These are phyloP conservation scores for Recurvomyces mirabilis DNA, from an alignment of 495 filamentous ascomycete genomes.

Conservation along the genomic window DNA sequence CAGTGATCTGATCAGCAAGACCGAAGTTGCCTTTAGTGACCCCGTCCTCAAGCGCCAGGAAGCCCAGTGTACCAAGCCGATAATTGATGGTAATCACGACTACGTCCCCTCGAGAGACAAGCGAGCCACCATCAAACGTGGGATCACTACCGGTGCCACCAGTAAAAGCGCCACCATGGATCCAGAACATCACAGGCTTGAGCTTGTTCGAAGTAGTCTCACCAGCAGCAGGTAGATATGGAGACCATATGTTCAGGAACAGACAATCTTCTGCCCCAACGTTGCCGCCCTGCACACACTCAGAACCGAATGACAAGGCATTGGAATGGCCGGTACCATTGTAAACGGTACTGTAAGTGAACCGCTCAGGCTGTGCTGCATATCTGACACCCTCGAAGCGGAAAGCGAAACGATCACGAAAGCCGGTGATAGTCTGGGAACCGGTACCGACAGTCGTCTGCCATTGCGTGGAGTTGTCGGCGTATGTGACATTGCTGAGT, in stretches of 20 bases:
- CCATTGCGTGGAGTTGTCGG: constrained; percentile 18
- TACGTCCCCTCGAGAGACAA: constrained; percentile 38
- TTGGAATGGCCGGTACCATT: constrained; percentile 14
- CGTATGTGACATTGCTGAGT: constrained; percentile 8
- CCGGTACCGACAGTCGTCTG: constrained; percentile 7
- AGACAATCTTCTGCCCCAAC: constrained; percentile 39
- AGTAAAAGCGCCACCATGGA: constrained; percentile 25
- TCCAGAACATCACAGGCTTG: constrained; percentile 41
- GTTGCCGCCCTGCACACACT: constrained; percentile 34
- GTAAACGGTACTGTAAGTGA: constrained; percentile 21
- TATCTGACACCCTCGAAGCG: constrained; percentile 30
- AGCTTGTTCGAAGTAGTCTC: constrained; percentile 15
- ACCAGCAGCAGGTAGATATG: constrained; percentile 35
- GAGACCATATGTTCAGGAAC: constrained; percentile 45
- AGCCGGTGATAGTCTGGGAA: constrained; percentile 5
- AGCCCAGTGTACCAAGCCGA: constrained; percentile 36
- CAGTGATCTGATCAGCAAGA: constrained; percentile 36
- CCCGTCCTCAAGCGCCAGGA: constrained; percentile 26
- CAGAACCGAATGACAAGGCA: constrained; percentile 32
- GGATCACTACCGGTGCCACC: constrained; percentile 24
- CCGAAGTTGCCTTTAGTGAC: constrained; percentile 45
- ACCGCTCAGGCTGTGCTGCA: constrained; percentile 19
- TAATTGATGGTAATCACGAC: constrained; percentile 41
- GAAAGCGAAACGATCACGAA: constrained; percentile 42
- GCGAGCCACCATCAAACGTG: constrained; percentile 37